Base-by-base conservation (phyloP, 1,139 yeast genomes). In the Eremothecium gossypii region DNA sequence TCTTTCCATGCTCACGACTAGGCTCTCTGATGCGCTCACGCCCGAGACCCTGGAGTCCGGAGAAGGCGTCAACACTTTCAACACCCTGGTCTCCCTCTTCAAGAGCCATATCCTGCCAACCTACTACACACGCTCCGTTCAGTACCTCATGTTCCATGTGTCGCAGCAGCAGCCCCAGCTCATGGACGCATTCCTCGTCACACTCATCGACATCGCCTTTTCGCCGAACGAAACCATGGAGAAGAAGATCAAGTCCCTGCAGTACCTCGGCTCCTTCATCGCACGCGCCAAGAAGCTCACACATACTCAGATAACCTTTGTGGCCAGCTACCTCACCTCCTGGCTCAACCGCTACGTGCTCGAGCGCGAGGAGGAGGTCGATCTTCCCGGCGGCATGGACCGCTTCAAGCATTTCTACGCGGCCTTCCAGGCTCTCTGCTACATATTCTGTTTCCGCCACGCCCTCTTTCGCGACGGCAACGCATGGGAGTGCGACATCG, bases 371-470 rank as follows among this genome's bases (percentile, higher is more conserved):
- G 67, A 71, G 41, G 96, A 87, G 59, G 83, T 85, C 3, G 73
- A 72, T 40, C 77, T 73, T 41, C 66, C 71, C n/a, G 81, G 81
- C 17, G 83, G 84, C 9, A 78, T 79, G 84, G 85, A 80, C 54
- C 67, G 93, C 47, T 89, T 87, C 65, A 82, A 82, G 55, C 71
- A 87, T 60, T 85, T 91, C 52, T 91, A 89, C 58, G 86, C 96
- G n/a, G 85, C 93, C 2, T 83, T 86, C 55, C 99, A 91, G 66
- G 87, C 96, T 0, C 66, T 91, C 42, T 71, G 93, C 51, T 91
- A 91, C 62, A 85, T 91, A 30, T 87, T 89, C 59, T 91, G 97
- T 58, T 91, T 89, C 65, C 74, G 96, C 48, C 84, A 84, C 61
- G 65, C 74, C 37, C 61, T 74, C 39, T 70, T 91, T 47, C 73